Conservation (phyloP, 805 yeast genomes). For the Metschnikowia colocasiae region DNA sequence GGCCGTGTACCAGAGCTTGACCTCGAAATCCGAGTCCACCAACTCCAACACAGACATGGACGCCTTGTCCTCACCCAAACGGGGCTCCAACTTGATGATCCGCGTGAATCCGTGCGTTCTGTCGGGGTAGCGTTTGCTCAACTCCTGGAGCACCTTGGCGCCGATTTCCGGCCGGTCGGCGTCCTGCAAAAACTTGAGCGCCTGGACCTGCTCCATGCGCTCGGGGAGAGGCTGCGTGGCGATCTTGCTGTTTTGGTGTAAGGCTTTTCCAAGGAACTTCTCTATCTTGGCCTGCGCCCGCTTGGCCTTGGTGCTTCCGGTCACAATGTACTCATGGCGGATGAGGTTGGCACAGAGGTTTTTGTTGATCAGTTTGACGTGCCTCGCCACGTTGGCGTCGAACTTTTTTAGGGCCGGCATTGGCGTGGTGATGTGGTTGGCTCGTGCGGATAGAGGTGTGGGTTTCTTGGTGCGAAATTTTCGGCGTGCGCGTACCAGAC, state of each 20-base stretch:
- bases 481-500: not conserved
- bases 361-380: conserved; percentile 42
- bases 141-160: conserved; percentile 61
- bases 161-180: conserved; percentile 27
- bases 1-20: conserved; percentile 76
- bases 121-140: conserved; percentile 57
- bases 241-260: conserved; percentile 25
- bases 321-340: conserved; percentile 43
- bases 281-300: conserved; percentile 42
- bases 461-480: not conserved
- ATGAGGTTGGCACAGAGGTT: conserved; percentile 41
- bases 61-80: conserved; percentile 81
- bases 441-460: not conserved
- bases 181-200: conserved; percentile 24
- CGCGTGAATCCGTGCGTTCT: conserved; percentile 85
- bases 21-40: conserved; percentile 63
- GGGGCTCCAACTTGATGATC: conserved; percentile 75
- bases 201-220: conserved; percentile 16
- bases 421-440: not conserved
- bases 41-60: conserved; percentile 85
- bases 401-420: conserved; percentile 43
- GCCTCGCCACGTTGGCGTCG: conserved; percentile 42
- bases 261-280: conserved; percentile 32
- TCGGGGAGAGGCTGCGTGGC: conserved; percentile 13
- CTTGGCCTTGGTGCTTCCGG: conserved; percentile 43